Evolutionary conservation across 192 early-diverging fungal genomes (phyloP).

Genomic region (Entomortierella parvispora): DNA sequence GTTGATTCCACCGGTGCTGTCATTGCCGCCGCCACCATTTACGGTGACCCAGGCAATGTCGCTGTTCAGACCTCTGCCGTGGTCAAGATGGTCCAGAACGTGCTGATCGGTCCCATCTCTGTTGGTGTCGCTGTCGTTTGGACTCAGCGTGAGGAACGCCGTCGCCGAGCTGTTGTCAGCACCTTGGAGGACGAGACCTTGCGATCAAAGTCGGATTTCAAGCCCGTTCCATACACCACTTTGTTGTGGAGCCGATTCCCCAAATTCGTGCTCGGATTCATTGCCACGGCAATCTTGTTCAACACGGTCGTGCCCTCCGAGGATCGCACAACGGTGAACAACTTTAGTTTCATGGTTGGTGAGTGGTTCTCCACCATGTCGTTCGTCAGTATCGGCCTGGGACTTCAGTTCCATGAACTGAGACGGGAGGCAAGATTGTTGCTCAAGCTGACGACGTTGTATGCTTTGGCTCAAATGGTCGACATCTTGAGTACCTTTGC

Average conservation of each 20-base stretch:
- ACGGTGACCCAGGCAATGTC: constrained; percentile 43
- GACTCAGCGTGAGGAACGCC: constrained; percentile 54
- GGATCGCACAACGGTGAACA: constrained; percentile 46
- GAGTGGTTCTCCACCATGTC: constrained; percentile 65
- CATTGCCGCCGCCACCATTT: constrained; percentile 62
- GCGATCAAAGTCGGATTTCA: constrained; percentile 30
- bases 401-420: constrained; percentile 60
- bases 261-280: constrained; percentile 63
- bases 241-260: constrained; percentile 62
- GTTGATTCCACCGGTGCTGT: constrained; percentile 67
- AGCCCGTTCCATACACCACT: constrained; percentile 27
- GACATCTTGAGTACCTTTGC: constrained; percentile 57
- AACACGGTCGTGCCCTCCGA: constrained; percentile 54
- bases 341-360: constrained; percentile 61
- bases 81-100: constrained; percentile 66
- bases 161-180: constrained; percentile 15
- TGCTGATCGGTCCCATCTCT: constrained; percentile 62
- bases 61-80: constrained; percentile 62
- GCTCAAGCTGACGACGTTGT: constrained; percentile 56
- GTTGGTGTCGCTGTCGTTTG: constrained; percentile 60
- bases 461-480: constrained; percentile 59
- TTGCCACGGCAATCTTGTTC: constrained; percentile 59
- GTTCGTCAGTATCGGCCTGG: constrained; percentile 64
- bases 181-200: constrained; percentile 25
- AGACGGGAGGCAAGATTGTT: constrained; percentile 51